Percentiles rank a stretch among this genome's conserved stretches.
phyloP scores from a whole-genome alignment of 2,329 filamentous ascomycete genomes.

The Xylariaceae sp. region DNA sequence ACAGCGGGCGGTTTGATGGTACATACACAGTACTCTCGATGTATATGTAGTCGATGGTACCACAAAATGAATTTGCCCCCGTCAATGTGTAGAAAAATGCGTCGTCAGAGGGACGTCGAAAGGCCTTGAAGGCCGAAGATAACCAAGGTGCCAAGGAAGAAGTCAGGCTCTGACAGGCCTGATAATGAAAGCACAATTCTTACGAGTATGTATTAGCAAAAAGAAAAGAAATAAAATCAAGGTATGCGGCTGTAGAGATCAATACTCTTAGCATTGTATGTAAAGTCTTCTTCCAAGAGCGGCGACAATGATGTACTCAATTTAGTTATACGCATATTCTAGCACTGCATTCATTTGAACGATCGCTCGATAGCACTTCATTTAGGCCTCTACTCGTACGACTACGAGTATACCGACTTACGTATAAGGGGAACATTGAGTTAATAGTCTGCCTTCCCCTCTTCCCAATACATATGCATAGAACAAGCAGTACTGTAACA shows the following conservation, averaged over 20 bases:
- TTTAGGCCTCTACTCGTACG: neutral
- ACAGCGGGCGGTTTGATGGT: neutral
- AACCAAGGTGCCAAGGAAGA: neutral
- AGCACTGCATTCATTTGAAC: no score
- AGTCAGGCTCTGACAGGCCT: no score
- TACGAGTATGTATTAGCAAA: no score
- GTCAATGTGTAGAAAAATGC: no score
- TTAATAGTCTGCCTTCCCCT: neutral
- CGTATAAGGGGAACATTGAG: neutral
- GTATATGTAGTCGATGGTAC: neutral
- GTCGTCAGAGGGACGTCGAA: neutral
- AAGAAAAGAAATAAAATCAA: no score
- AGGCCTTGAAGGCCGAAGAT: neutral
- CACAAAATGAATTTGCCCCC: neutral
- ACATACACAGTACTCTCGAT: no score
- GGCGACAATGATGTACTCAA: neutral
- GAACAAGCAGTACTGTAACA: neutral
- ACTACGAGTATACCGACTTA: no score
- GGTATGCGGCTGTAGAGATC: no score
- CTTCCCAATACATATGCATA: neutral
- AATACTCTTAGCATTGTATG: no score
- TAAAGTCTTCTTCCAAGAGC: neutral
- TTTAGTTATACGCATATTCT: neutral
- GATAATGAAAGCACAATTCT: no score
- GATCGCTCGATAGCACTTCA: neutral